phyloP scores from a whole-genome alignment of 345 rosid species.

The Euphorbia peplus region DNA sequence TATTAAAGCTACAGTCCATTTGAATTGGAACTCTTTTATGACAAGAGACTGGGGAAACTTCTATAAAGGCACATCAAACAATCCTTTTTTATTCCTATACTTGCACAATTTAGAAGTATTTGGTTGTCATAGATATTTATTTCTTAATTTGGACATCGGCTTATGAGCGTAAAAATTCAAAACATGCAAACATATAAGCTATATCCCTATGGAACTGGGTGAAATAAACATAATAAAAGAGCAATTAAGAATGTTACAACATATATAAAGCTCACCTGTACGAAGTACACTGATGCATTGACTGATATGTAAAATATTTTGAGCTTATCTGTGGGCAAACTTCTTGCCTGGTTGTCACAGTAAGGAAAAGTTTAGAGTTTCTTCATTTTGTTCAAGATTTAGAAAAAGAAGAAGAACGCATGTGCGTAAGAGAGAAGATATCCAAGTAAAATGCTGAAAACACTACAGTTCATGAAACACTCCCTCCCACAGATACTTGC shows the following conservation, averaged over 20 bases:
- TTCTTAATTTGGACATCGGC: not conserved
- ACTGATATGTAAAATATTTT: slow-evolving; percentile 54
- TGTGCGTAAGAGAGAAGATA: not conserved
- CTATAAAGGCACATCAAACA: not conserved
- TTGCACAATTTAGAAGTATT: not conserved
- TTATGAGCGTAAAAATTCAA: not conserved
- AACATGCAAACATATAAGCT: not conserved
- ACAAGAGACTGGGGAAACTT: not conserved
- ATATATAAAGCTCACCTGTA: slow-evolving; percentile 54
- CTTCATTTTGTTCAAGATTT: not conserved
- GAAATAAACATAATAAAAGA: not conserved
- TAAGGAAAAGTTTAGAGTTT: slow-evolving; percentile 27
- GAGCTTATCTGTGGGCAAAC: slow-evolving; percentile 91
- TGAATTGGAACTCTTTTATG: not conserved
- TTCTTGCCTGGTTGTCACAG: slow-evolving; percentile 69
- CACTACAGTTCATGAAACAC: not conserved
- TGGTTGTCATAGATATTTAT: not conserved
- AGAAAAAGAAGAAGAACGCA: not conserved
- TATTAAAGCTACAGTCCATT: not conserved
- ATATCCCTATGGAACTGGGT: not conserved
- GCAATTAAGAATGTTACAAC: not conserved
- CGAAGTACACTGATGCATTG: slow-evolving; percentile 59
- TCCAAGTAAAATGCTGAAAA: not conserved
- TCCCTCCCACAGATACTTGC: slow-evolving; percentile 36
- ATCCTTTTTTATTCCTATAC: not conserved